Conservation (phyloP, 495 filamentous ascomycete species). For the Tuber borchii region DNA sequence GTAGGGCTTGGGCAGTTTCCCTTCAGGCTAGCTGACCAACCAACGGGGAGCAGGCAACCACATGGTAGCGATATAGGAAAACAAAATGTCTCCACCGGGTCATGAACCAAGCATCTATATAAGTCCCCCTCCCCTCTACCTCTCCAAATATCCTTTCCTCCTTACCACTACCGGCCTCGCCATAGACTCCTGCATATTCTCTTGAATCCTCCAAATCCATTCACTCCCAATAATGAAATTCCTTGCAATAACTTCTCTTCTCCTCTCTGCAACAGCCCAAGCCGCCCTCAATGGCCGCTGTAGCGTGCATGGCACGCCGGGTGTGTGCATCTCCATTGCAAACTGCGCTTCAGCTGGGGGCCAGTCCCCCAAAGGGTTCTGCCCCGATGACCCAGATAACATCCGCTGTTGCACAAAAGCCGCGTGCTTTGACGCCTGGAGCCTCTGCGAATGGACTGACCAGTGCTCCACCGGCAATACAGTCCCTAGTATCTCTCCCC, state of each 20-base stretch:
- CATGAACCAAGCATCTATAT: neutral
- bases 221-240: constrained; percentile 10
- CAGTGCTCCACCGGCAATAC: constrained; percentile 43
- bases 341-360: constrained; percentile 42
- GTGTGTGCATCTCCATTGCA: constrained; percentile 43
- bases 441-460: constrained; percentile 45
- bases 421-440: constrained; percentile 41
- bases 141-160: neutral
- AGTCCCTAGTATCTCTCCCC: neutral
- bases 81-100: neutral
- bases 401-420: constrained; percentile 47
- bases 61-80: neutral
- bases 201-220: neutral
- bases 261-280: constrained; percentile 31
- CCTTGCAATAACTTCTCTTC: neutral
- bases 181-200: neutral
- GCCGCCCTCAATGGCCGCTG: constrained; percentile 45
- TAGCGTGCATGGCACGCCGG: constrained; percentile 37
- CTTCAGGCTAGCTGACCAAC: neutral
- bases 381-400: constrained; percentile 43
- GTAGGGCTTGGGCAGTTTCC: neutral
- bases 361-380: constrained; percentile 40
- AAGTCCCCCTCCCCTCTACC: neutral
- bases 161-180: neutral
- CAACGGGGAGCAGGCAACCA: neutral